A percentile compares a stretch with the other conserved stretches of the same genome.
phyloP scores from a whole-genome alignment of 2,329 filamentous ascomycete species.

The Incumbomyces delicatus region DNA sequence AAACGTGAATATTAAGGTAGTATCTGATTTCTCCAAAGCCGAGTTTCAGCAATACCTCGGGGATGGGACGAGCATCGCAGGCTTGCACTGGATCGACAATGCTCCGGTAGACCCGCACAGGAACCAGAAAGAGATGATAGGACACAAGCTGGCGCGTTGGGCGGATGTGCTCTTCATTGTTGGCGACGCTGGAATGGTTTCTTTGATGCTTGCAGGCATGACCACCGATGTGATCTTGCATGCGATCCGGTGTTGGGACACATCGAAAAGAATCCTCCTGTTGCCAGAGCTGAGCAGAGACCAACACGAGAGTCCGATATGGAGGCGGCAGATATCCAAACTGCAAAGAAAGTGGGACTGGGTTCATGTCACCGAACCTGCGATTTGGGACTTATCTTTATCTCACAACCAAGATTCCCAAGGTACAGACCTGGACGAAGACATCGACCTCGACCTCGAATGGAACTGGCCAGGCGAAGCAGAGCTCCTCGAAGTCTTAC shows the following conservation, averaged over 20 bases:
- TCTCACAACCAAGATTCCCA: slow-evolving; percentile 46
- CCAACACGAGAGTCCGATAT: slow-evolving; percentile 87
- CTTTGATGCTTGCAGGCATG: slow-evolving; percentile 78
- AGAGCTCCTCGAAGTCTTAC: slow-evolving; percentile 18
- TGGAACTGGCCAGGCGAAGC: slow-evolving; percentile 22
- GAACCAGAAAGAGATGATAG: slow-evolving; percentile 17
- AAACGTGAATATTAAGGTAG: slow-evolving; percentile 18
- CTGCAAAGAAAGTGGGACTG: slow-evolving; percentile 76
- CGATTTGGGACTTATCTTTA: slow-evolving; percentile 55
- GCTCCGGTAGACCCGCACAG: slow-evolving; percentile 17
- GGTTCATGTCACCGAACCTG: slow-evolving; percentile 70
- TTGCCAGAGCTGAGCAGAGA: slow-evolving; percentile 81
- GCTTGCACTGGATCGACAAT: slow-evolving; percentile 19
- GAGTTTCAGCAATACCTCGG: slow-evolving; percentile 17
- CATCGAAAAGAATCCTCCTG: slow-evolving; percentile 72
- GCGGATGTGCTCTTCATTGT: slow-evolving; percentile 78
- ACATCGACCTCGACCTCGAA: slow-evolving; percentile 20
- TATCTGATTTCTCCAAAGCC: slow-evolving; percentile 14
- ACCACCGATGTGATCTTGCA: slow-evolving; percentile 73
- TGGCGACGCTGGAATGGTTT: slow-evolving; percentile 72
- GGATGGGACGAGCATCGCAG: slow-evolving; percentile 10
- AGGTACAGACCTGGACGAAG: slow-evolving; percentile 13
- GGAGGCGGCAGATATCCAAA: slow-evolving; percentile 76
- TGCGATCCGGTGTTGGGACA: slow-evolving; percentile 75
- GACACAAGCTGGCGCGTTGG: slow-evolving; percentile 65